Percentiles rank a stretch among this genome's conserved stretches.
Conservation (phyloP, 768 basidiomycete genomes). For the Calocybe gangraenosa region DNA sequence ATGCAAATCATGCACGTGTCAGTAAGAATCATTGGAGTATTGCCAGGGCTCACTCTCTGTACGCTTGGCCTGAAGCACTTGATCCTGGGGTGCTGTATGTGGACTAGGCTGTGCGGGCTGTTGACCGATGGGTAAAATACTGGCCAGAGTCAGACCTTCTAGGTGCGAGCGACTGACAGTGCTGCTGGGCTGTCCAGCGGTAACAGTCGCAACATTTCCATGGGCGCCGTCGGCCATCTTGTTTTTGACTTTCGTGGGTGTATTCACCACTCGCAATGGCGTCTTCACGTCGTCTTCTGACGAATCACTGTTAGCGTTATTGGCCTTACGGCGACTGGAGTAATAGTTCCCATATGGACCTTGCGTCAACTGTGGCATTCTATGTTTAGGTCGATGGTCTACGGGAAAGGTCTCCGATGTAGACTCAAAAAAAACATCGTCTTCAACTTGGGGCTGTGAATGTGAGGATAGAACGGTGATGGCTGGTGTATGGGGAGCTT, state of each 20-base stretch:
- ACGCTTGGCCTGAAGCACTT: too few species aligned
- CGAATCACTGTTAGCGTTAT: constrained; percentile 5
- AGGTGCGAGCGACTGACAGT: background rate
- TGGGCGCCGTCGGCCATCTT: background rate
- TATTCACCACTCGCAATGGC: too few species aligned
- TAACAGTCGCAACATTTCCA: too few species aligned
- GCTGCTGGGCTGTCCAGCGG: background rate
- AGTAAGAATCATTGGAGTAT: too few species aligned
- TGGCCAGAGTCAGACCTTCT: background rate
- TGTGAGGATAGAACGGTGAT: background rate
- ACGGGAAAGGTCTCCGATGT: constrained; percentile 7
- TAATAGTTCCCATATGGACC: constrained; percentile 27
- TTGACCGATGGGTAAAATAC: background rate
- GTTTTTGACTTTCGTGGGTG: background rate
- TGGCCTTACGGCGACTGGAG: constrained; percentile 9
- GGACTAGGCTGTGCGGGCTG: constrained; percentile 14
- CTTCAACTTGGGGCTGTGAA: constrained; percentile 4
- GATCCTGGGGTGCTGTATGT: too few species aligned
- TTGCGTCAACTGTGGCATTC: constrained; percentile 19
- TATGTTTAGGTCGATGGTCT: constrained; percentile 1
- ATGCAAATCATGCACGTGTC: too few species aligned
- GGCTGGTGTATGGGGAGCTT: background rate
- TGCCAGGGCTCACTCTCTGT: too few species aligned
- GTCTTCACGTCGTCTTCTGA: constrained; percentile 13
- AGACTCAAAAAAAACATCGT: constrained; percentile 12